Evolutionary conservation across 352 stramenopile genomes (phyloP), one percentile per base, ranked within the genome.

Genomic region (Phytophthora tubulina): DNA sequence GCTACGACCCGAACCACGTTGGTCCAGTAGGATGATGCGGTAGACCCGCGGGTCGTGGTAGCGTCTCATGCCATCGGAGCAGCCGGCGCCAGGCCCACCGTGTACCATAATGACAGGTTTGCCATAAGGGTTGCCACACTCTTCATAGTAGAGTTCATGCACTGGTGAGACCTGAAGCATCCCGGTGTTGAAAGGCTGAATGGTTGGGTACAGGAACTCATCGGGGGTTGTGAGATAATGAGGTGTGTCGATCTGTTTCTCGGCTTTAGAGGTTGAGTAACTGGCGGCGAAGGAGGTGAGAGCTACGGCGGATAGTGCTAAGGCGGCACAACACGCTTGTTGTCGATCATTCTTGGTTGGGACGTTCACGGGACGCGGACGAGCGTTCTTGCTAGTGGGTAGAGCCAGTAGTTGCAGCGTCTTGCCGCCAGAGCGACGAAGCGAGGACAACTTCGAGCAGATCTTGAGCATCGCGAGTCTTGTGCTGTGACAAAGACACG

Each of bases 31-130:
- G 51, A 98, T 94, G 51, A 99, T 97, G 48, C 85, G 89, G 70
- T 98, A 99, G 13, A 94, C 80, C 27, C 83, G 63, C 17, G 94
- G 95, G 80, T 98, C 90, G 79, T 98, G 97, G 79, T 95, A 98
- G 51, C 90, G 91, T 21, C 91, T 86, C 88, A 98, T 97, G 66
- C 75, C 84, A 0, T 91, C 82, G 35, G 80, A 92, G 78, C 93
- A 98, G 38, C 92, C 95, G 2, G 89, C 91, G 10, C 96, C 96
- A 0, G 96, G 96, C 2, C 96, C 96, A 32, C 96, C 96, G 75
- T 99, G 96, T 30, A 98, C 86, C 73, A 98, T 93, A n/a, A 99
- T 85, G 36, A 96, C 96, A 5, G 94, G 92, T 69, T 95, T 96
- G 53, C 89, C 89, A 33, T 91, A 81, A 33, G 90, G 90, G 48